Conservation (phyloP, 257 asterid genomes). For the Solanum pinnatisectum region DNA sequence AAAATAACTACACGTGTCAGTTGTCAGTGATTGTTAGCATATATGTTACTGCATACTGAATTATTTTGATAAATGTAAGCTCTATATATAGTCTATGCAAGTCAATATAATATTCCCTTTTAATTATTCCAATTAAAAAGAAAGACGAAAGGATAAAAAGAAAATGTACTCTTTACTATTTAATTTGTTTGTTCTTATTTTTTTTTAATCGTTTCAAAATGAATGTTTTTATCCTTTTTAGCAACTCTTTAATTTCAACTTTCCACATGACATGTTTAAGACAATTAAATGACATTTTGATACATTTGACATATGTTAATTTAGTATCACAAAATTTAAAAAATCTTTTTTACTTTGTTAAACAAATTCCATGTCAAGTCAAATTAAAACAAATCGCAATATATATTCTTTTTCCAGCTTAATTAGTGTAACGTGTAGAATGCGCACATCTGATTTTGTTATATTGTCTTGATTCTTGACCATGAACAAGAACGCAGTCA, state of each 20-base stretch:
- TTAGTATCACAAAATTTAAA: not conserved
- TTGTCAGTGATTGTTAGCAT: not conserved
- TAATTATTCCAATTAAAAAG: not conserved
- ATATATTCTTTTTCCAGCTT: not conserved
- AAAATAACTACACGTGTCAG: too few relatives aligned
- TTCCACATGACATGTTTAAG: not conserved
- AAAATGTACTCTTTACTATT: not conserved
- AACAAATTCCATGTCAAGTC: not conserved
- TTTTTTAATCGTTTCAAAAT: not conserved
- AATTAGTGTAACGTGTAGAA: not conserved
- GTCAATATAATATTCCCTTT: not conserved
- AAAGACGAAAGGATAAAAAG: not conserved
- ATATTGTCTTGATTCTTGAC: not conserved
- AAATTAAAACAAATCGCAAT: too few relatives aligned
- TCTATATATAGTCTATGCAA: not conserved
- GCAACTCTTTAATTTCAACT: not conserved
- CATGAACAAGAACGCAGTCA: not conserved
- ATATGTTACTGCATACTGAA: not conserved
- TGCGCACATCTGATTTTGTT: not conserved
- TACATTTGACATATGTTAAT: not conserved
- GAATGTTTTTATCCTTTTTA: fast-evolving
- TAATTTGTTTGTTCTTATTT: not conserved
- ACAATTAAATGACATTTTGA: not conserved
- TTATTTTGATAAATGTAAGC: not conserved
- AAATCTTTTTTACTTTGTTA: too few relatives aligned